These are phyloP conservation scores for Somion occarium DNA, from an alignment of 1,284 basidiomycete genomes.

Conservation along the genomic window DNA sequence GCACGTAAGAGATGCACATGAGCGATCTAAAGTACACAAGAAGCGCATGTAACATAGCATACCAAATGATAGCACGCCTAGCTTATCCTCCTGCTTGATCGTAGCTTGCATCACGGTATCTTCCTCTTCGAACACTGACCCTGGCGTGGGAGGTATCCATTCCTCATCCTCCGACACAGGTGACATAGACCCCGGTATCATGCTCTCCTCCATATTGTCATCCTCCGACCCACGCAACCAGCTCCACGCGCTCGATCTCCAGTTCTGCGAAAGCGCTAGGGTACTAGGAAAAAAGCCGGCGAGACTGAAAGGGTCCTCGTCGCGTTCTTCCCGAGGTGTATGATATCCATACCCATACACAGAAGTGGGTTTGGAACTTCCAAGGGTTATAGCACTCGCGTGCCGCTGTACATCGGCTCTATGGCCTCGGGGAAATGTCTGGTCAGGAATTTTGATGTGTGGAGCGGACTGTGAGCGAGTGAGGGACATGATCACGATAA, in stretches of 20 bases:
- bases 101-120: constrained; percentile 25
- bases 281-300: constrained; percentile 44
- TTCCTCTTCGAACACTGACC: constrained; percentile 19
- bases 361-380: constrained; percentile 4
- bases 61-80: constrained; percentile 44
- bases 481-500: constrained; percentile 19
- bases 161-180: constrained; percentile 23
- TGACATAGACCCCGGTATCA: constrained; percentile 18
- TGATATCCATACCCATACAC: constrained; percentile 5
- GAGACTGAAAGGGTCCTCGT: constrained; percentile 46
- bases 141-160: constrained; percentile 17
- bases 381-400: constrained; percentile 17
- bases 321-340: constrained; percentile 13
- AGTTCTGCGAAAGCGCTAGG: constrained; percentile 18
- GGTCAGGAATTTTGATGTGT: constrained; percentile 10
- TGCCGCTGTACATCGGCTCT: constrained; percentile 17
- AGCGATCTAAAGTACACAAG: background rate
- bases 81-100: constrained; percentile 44
- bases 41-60: constrained; percentile 3
- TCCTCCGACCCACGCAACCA: constrained; percentile 33
- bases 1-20: constrained; percentile 6
- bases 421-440: too few species aligned
- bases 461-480: constrained; percentile 26
- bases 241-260: constrained; percentile 32
- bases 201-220: constrained; percentile 11